A percentile compares a stretch with the other conserved stretches of the same genome.
phyloP scores from a whole-genome alignment of 345 rosid genomes.

The Hypericum perforatum region DNA sequence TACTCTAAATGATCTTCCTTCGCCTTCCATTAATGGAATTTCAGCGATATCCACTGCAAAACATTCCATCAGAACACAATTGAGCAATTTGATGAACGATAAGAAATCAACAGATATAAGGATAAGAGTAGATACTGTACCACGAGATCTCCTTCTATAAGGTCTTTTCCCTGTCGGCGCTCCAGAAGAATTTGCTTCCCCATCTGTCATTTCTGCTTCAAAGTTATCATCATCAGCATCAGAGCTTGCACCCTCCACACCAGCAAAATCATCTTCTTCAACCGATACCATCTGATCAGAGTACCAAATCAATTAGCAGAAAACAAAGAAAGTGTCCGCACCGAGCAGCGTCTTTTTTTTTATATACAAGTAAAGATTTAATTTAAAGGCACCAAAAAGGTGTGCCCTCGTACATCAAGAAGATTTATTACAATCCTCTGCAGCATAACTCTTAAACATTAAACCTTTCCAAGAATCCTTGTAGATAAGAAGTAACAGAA shows the following conservation, averaged over 20 bases:
- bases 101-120: slow-evolving; percentile 2
- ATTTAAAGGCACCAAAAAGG: too few species aligned
- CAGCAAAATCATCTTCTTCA: slow-evolving; percentile 99
- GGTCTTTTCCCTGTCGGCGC: slow-evolving; percentile 64
- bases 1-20: slow-evolving; percentile 89
- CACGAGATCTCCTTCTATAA: slow-evolving; percentile 66
- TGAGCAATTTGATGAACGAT: too few species aligned
- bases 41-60: slow-evolving; percentile 55
- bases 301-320: neutral
- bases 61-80: slow-evolving; percentile 6
- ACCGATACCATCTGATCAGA: slow-evolving; percentile 77
- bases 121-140: slow-evolving; percentile 26
- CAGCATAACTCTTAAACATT: too few species aligned
- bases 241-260: slow-evolving; percentile 92
- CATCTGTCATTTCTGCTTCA: slow-evolving; percentile 85
- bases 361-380: too few species aligned
- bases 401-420: too few species aligned
- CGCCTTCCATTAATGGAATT: slow-evolving; percentile 96
- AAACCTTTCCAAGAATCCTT: too few species aligned
- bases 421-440: too few species aligned
- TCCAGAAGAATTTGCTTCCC: slow-evolving; percentile 68
- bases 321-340: neutral
- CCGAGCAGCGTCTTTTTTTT: neutral
- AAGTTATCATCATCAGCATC: slow-evolving; percentile 95
- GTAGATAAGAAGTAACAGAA: too few species aligned